These are phyloP conservation scores for Xylaria palmicola DNA, from an alignment of 495 filamentous ascomycete genomes.

Conservation along the genomic window DNA sequence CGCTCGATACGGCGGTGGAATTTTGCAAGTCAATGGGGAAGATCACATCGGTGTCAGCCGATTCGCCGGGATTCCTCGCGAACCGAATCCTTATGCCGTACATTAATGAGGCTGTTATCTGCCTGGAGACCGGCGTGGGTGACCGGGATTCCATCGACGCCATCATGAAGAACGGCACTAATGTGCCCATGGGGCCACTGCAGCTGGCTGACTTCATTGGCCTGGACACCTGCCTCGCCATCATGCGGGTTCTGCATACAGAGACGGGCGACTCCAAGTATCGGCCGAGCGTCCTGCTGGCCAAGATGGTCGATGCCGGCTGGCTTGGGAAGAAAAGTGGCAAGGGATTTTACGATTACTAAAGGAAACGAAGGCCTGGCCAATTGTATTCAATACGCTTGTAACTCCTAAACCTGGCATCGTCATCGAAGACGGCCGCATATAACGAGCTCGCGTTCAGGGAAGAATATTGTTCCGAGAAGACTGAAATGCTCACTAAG, in stretches of 20 bases:
- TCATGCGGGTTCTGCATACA: conserved; percentile 92
- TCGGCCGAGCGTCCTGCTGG: conserved; percentile 76
- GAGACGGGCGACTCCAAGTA: conserved; percentile 97
- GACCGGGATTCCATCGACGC: conserved; percentile 85
- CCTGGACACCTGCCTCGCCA: conserved; percentile 91
- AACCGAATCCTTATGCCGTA: conserved; percentile 99
- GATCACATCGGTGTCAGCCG: conserved; percentile 78
- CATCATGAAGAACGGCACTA: conserved; percentile 99
- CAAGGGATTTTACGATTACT: conserved; percentile 94
- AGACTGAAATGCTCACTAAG: too few species aligned
- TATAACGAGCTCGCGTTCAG: not conserved
- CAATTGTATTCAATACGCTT: not conserved
- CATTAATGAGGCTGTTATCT: conserved; percentile 98
- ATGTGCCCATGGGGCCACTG: conserved; percentile 96
- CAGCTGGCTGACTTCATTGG: conserved; percentile 96
- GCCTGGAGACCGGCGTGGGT: conserved; percentile 90
- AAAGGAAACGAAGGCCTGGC: not conserved
- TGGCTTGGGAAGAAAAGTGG: conserved; percentile 98
- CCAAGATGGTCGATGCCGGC: conserved; percentile 96
- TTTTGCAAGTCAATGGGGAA: conserved; percentile 95
- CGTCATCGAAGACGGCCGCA: not conserved
- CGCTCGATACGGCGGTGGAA: conserved; percentile 76
- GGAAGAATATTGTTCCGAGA: not conserved
- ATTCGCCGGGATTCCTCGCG: conserved; percentile 91
- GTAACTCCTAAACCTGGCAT: not conserved